phyloP scores from a whole-genome alignment of 163 green algal species.

The Scenedesmus sp. region DNA sequence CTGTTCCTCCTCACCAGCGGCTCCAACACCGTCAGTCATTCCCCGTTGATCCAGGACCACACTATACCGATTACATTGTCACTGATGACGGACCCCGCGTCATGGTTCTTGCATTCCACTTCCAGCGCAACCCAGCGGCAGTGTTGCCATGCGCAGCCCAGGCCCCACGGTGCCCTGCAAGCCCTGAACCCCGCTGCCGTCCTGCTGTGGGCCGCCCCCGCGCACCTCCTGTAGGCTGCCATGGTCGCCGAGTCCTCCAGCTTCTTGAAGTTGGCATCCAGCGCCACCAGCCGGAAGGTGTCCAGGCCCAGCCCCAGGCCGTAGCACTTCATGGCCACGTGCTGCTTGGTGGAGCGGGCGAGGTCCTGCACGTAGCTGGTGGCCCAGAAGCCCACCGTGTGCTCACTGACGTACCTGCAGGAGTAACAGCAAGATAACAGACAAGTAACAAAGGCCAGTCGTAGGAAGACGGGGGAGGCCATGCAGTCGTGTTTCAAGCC shows the following conservation, averaged over 20 bases:
- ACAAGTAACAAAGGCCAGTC: too few relatives aligned
- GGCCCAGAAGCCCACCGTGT: conserved; percentile 97
- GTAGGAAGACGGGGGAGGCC: too few relatives aligned
- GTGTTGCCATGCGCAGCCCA: background rate
- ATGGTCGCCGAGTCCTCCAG: conserved; percentile 75
- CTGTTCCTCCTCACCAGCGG: too few relatives aligned
- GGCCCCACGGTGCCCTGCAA: background rate
- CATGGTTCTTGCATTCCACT: conserved; percentile 93
- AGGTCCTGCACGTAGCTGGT: conserved; percentile 89
- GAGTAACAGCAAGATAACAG: background rate
- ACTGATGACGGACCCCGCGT: conserved; percentile 56
- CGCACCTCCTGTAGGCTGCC: conserved; percentile 49
- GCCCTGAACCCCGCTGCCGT: background rate
- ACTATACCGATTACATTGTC: too few relatives aligned
- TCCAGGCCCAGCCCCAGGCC: conserved; percentile 96
- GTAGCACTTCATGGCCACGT: conserved; percentile 95
- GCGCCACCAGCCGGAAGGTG: conserved; percentile 92
- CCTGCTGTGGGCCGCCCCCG: background rate
- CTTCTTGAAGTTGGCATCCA: conserved; percentile 95
- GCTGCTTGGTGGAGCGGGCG: conserved; percentile 81
- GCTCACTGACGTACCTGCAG: conserved; percentile 87
- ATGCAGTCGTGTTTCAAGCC: too few relatives aligned
- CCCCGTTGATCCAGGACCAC: too few relatives aligned
- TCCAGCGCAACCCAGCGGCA: conserved; percentile 90
- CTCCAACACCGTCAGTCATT: too few relatives aligned